Base-by-base conservation (phyloP, 2,329 filamentous ascomycete genomes). In the Penicillium brasilianum region DNA sequence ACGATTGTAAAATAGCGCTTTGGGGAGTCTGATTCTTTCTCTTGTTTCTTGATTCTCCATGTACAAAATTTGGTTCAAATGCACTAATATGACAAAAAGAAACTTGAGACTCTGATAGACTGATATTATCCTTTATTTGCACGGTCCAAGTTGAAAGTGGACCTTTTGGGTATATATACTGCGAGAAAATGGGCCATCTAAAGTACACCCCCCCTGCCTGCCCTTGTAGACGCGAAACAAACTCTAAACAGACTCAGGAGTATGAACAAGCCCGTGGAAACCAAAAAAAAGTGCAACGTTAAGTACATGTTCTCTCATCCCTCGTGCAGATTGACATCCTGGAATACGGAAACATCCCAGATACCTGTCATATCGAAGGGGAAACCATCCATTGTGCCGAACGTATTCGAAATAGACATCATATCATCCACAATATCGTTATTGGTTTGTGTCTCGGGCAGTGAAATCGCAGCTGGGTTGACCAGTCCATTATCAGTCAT, bases 311-410 rank as follows among this genome's bases (percentile, higher is more conserved):
- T 30, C 4, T 4, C 59, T 34, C n/a, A 43, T 20, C 13, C 36
- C 28, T 61, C 37, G 68, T 44, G 65, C 37, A 77, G 62, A 66
- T 76, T 77, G 22, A 77, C 74, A 50, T 78, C 76, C 54, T 78
- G 76, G 61, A 78, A 77, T 43, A 78, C 77, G 37, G 77, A 77
- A 13, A 79, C 74, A 66, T 80, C 78, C 78, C 78, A 80, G 39
- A 80, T 80, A 30, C 78, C 78, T 6, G 78, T 80, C 78, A 80
- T 80, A 61, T 80, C 78, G 61, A 80, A 80, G 20, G 78, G 78
- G 62, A 80, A 79, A 2, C 78, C 78, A 60, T 80, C 78, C 77
- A 80, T 79, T 6, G 78, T 79, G 10, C 77, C 78, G 56, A 80
- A 80, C 0, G 77, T 78, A 59, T 76, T 76, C 1, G 78, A 80